Evolutionary conservation across 139 green algal genomes (phyloP).

Genomic region (Nannochloris sp.): DNA sequence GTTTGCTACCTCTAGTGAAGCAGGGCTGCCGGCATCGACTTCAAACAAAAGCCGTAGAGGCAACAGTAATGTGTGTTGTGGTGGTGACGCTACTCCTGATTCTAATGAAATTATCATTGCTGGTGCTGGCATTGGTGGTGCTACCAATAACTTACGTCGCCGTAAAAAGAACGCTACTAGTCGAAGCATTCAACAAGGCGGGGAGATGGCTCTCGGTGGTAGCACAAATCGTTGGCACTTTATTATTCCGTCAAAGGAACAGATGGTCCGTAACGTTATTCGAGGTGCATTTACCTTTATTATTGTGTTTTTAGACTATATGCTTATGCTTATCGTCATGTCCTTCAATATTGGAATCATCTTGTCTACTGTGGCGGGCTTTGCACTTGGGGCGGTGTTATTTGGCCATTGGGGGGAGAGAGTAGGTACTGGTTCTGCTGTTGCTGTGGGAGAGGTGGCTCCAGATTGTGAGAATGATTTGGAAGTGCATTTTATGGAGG

Average conservation of each 20-base stretch:
- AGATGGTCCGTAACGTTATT: slow-evolving; percentile 18
- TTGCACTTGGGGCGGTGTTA: slow-evolving; percentile 26
- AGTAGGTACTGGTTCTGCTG: background rate
- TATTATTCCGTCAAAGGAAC: background rate
- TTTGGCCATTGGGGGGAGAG: slow-evolving; percentile 28
- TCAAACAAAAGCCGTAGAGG: no score
- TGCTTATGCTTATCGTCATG: slow-evolving; percentile 47
- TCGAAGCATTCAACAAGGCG: no score
- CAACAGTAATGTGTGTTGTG: no score
- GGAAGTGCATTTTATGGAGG: slow-evolving; percentile 8
- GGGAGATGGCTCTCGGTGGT: no score
- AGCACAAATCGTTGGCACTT: no score
- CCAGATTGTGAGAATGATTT: slow-evolving; percentile 1
- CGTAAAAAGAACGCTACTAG: no score
- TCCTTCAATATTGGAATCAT: slow-evolving; percentile 48
- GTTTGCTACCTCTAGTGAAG: no score
- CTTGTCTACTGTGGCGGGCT: slow-evolving; percentile 23
- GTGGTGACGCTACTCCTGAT: no score
- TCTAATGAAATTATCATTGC: no score
- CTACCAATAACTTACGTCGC: no score
- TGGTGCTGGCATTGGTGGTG: no score
- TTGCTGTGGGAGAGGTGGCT: background rate
- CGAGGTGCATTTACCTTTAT: slow-evolving; percentile 10
- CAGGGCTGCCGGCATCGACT: no score
- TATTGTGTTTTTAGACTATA: slow-evolving; percentile 24